phyloP scores from a whole-genome alignment of 2,329 filamentous ascomycete genomes.

The Geosmithia putterillii region DNA sequence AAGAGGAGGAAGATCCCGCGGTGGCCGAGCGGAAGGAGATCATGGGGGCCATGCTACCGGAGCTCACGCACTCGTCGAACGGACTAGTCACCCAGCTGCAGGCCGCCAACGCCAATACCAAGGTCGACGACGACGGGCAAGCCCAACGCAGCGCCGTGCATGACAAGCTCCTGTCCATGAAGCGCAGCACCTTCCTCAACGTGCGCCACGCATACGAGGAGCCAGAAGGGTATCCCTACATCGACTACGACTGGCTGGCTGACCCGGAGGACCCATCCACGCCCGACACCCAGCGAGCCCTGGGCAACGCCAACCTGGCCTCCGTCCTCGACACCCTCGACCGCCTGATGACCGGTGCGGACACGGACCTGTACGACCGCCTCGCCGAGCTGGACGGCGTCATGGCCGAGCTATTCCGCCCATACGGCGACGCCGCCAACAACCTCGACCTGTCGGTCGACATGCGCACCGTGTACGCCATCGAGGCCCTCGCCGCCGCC shows the following conservation, averaged over 20 bases:
- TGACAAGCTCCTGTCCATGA: constrained; percentile 10
- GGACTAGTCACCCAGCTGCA: constrained; percentile 14
- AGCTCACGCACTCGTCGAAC: constrained; percentile 13
- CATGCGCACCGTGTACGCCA: constrained; percentile 22
- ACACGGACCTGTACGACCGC: constrained; percentile 10
- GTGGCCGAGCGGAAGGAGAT: too few relatives aligned
- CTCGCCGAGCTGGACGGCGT: constrained; percentile 16
- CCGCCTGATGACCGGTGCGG: not conserved
- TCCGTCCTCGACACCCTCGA: constrained; percentile 17
- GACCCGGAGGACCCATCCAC: constrained; percentile 1
- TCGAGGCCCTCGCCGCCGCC: constrained; percentile 12
- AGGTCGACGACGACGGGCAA: too few relatives aligned
- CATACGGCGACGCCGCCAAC: constrained; percentile 5
- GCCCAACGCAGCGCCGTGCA: constrained; percentile 8
- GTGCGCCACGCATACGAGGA: constrained; percentile 12
- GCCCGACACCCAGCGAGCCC: constrained; percentile 4
- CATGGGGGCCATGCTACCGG: not conserved
- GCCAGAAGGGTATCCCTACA: constrained; percentile 10
- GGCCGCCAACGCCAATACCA: too few relatives aligned
- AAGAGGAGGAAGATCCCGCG: too few relatives aligned
- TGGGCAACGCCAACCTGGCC: constrained; percentile 22
- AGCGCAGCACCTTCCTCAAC: constrained; percentile 12
- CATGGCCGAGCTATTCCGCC: constrained; percentile 16
- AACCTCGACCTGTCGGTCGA: constrained; percentile 15
- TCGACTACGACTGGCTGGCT: constrained; percentile 12